Evolutionary conservation across 2,329 filamentous ascomycete species (phyloP), one percentile per base, ranked within the genome.

Genomic region (Cordyceps cateniannulata): DNA sequence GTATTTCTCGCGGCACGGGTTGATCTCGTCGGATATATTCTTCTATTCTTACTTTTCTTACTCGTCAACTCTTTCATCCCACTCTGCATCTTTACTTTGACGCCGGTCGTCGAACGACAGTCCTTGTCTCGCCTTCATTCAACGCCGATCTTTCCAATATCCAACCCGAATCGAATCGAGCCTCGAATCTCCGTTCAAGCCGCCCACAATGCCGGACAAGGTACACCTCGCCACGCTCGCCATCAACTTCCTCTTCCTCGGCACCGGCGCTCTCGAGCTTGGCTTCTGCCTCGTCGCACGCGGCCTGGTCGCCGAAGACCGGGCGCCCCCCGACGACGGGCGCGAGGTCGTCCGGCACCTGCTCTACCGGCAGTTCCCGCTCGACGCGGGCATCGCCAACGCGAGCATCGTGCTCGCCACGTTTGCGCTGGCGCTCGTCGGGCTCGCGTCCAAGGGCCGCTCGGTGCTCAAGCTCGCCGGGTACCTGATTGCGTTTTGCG

Each of bases 311-410:
- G 9, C 32, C 2, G 10, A 9, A 1, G 72, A 75, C 69, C 35
- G 22, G n/a, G 48, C 22, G 22, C 24, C 57, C 25, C 24, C 57
- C 25, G 42, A 5, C 4, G 73, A 79, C 48, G 83, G 83, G 59
- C 67, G 71, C 60, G 73, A 81, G 61, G 81, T 79, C 29, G 79
- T 79, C 32, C 75, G 78, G 61, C 76, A 82, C 64, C 70, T 85
- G 47, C 70, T 85, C 24, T 82, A 83, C 70, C 75, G 78, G 65
- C 70, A 71, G 32, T 83, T 85, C 61, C 83, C 83, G 10, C 72
- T 85, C 55, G 77, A 76, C 83, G 89, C 86, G 57, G 88, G 86
- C 62, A 85, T 93, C 64, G 85, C 81, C 69, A 93, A 93, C 72
- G 83, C 86, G 63, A 79, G 86, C 68, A 78, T 93, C 69, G 83